Evolutionary conservation across 345 rosid genomes (phyloP).

Genomic region (Bruguiera parviflora): DNA sequence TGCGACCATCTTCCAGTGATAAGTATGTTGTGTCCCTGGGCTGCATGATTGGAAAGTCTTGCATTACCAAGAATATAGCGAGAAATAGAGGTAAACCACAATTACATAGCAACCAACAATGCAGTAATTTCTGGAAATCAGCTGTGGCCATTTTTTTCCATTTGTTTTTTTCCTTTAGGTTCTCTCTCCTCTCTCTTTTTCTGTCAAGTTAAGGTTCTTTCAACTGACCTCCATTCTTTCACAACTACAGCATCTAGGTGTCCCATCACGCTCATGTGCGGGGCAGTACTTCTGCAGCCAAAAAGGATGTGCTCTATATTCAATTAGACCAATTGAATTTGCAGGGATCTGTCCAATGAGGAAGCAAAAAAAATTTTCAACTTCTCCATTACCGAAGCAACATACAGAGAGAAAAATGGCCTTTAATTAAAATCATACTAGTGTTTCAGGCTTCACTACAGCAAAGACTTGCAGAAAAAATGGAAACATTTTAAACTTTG

Average conservation of each 20-base stretch:
- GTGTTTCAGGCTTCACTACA: not conserved
- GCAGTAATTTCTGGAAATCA: no score
- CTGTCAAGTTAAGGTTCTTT: not conserved
- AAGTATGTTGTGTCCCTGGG: conserved; percentile 50
- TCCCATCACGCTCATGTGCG: conserved; percentile 79
- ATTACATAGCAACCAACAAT: no score
- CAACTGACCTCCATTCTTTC: conserved; percentile 79
- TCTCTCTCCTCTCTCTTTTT: not conserved
- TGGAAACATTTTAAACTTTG: no score
- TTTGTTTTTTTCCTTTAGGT: conserved; percentile 6
- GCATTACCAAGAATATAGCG: conserved; percentile 12
- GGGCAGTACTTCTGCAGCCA: conserved; percentile 94
- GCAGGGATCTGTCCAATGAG: conserved; percentile 57
- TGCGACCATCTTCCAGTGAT: conserved; percentile 76
- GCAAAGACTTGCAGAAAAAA: no score
- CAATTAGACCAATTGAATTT: conserved; percentile 60
- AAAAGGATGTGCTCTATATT: conserved; percentile 75
- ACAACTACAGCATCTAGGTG: conserved; percentile 76
- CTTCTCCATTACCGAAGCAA: no score
- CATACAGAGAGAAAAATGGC: not conserved
- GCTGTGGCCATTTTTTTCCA: not conserved
- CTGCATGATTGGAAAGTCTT: conserved; percentile 38
- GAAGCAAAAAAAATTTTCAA: not conserved
- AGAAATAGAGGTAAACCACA: not conserved
- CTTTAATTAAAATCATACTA: not conserved